Evolutionary conservation across 2,329 filamentous ascomycete species (phyloP).

Genomic region (Dactylellina sp.): DNA sequence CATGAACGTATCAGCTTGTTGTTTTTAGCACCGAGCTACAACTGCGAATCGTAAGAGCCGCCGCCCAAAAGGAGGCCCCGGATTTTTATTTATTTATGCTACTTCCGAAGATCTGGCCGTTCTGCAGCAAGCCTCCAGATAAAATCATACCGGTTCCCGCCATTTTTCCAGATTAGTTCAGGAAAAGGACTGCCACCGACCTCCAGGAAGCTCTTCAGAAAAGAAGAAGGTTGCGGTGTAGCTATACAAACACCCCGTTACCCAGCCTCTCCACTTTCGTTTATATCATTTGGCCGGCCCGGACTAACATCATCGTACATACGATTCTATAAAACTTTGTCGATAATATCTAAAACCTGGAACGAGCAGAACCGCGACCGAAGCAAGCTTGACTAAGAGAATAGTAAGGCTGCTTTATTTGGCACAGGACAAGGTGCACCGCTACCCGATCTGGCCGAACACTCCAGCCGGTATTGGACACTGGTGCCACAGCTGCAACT

Average conservation of each 20-base stretch:
- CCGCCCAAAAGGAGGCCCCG: slow-evolving; percentile 1
- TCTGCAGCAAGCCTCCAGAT: neutral
- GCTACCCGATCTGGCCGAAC: slow-evolving; percentile 6
- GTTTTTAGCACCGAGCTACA: neutral
- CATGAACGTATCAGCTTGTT: slow-evolving; percentile 10
- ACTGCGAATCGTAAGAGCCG: slow-evolving; percentile 7
- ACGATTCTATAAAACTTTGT: slow-evolving; percentile 12
- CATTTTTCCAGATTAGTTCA: neutral
- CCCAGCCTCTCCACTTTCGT: slow-evolving; percentile 43
- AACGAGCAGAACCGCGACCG: slow-evolving; percentile 18
- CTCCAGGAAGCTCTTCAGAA: neutral
- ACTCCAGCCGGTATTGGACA: slow-evolving; percentile 1
- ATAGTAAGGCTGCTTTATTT: slow-evolving; percentile 44
- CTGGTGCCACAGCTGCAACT: too few relatives aligned
- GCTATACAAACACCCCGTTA: slow-evolving; percentile 5
- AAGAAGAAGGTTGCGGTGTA: neutral
- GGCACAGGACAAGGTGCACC: slow-evolving; percentile 18
- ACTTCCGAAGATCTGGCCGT: slow-evolving; percentile 1
- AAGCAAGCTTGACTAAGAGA: neutral
- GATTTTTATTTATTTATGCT: neutral
- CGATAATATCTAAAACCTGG: slow-evolving; percentile 34
- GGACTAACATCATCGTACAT: slow-evolving; percentile 35
- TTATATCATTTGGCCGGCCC: slow-evolving; percentile 16
- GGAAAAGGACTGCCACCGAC: neutral
- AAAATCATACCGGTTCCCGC: slow-evolving; percentile 3